A percentile compares a stretch with the other conserved stretches of the same genome.
These are phyloP conservation scores for Ophiostoma populinum DNA, from an alignment of 2,329 filamentous ascomycete species.

Conservation along the genomic window DNA sequence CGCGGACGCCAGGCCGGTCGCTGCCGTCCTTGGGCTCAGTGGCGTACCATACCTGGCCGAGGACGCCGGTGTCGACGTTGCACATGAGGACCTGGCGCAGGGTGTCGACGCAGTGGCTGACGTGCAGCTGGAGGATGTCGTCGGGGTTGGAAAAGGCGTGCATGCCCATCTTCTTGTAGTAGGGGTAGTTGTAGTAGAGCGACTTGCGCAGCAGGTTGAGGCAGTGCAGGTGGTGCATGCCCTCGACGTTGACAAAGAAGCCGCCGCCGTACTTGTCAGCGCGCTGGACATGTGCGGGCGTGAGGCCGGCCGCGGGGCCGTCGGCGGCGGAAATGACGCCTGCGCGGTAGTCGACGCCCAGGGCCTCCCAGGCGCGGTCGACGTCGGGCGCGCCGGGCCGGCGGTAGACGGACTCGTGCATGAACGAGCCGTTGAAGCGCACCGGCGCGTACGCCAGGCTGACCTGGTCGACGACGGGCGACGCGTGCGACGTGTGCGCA, in stretches of 20 bases:
- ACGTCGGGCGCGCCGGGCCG: conserved; percentile 31
- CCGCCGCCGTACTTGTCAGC: conserved; percentile 38
- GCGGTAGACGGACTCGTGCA: conserved; percentile 36
- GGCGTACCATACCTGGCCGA: conserved; percentile 46
- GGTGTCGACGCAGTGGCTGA: conserved; percentile 45
- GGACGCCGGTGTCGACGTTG: conserved; percentile 38
- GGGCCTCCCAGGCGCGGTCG: conserved; percentile 34
- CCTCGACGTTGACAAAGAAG: conserved; percentile 39
- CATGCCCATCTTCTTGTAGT: conserved; percentile 31
- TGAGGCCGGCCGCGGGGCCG: conserved; percentile 32
- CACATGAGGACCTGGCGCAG: conserved; percentile 47
- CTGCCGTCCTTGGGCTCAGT: conserved; percentile 19
- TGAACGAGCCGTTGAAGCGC: conserved; percentile 38
- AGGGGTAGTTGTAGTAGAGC: conserved; percentile 40
- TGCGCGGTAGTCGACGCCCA: conserved; percentile 23
- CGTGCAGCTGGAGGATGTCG: conserved; percentile 34
- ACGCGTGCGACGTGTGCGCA: conserved; percentile 7
- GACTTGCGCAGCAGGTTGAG: conserved; percentile 41
- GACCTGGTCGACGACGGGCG: conserved; percentile 20
- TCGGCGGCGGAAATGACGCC: conserved; percentile 31
- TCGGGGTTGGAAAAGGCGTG: conserved; percentile 40
- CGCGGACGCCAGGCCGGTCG: no score
- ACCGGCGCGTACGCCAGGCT: conserved; percentile 17
- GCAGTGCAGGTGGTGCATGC: conserved; percentile 40
- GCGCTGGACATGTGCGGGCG: conserved; percentile 35